phyloP scores from a whole-genome alignment of 495 filamentous ascomycete genomes.

The Podospora didyma region DNA sequence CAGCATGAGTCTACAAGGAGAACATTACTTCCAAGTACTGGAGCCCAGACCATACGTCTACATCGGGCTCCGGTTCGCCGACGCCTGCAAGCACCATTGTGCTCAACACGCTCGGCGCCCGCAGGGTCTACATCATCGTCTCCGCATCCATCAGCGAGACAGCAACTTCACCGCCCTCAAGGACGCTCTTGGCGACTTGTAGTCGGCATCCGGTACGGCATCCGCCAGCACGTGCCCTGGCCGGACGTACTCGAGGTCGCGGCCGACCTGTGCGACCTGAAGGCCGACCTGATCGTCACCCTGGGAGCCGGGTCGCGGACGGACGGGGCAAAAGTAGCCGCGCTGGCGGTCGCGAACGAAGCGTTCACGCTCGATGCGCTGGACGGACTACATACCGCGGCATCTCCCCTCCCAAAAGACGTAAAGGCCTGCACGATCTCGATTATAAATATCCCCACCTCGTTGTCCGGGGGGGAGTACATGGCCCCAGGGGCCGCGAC shows the following conservation, averaged over 20 bases:
- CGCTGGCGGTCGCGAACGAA: conserved; percentile 43
- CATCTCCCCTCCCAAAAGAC: conserved; percentile 4
- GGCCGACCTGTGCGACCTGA: conserved; percentile 40
- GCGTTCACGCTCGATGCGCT: conserved; percentile 41
- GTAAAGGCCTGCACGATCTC: conserved; percentile 40
- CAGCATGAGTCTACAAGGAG: conserved; percentile 8
- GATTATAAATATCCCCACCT: conserved; percentile 59
- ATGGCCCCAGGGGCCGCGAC: conserved; percentile 53
- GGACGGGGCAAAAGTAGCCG: conserved; percentile 58
- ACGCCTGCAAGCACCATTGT: conserved; percentile 49
- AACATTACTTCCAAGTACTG: conserved; percentile 32
- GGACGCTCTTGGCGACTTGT: conserved; percentile 41
- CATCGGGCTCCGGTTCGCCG: conserved; percentile 49
- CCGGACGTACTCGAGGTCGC: conserved; percentile 55
- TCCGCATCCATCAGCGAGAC: conserved; percentile 58
- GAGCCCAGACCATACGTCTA: conserved; percentile 39
- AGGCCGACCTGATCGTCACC: conserved; percentile 56
- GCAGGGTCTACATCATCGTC: conserved; percentile 55
- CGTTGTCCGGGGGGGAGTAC: conserved; percentile 62
- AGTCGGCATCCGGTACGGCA: conserved; percentile 52
- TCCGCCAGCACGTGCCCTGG: conserved; percentile 57
- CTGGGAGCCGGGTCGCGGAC: conserved; percentile 59
- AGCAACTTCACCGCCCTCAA: conserved; percentile 41
- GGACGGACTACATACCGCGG: conserved; percentile 33
- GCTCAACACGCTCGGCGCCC: conserved; percentile 46